Conservation (phyloP, 495 filamentous ascomycete genomes). For the Trichoderma erinaceum region DNA sequence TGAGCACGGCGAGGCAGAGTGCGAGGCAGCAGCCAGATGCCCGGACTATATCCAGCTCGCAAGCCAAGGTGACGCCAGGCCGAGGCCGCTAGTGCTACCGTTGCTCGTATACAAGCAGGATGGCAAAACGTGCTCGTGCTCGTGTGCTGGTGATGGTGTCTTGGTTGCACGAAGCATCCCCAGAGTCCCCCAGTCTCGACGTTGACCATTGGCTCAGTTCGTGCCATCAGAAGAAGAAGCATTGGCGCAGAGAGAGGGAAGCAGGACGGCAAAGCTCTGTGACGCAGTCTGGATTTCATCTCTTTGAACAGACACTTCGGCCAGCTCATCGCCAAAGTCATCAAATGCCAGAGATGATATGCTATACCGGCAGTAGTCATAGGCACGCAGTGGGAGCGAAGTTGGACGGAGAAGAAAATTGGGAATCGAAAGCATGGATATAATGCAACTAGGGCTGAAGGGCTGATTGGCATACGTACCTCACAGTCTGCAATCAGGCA, state of each 20-base stretch:
- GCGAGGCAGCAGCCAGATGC: not conserved
- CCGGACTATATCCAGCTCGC: not conserved
- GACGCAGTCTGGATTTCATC: not conserved
- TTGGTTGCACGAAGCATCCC: not conserved
- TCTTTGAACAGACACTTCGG: not conserved
- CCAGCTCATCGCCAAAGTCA: too few relatives aligned
- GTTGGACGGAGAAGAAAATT: not conserved
- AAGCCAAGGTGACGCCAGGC: not conserved
- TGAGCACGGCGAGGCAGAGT: constrained; percentile 3
- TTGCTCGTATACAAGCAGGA: not conserved
- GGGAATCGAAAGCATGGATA: not conserved
- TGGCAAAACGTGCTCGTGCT: constrained; percentile 6
- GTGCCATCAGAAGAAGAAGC: not conserved
- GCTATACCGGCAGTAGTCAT: too few relatives aligned
- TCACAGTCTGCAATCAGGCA: not conserved
- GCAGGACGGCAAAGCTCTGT: not conserved
- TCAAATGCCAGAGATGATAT: too few relatives aligned
- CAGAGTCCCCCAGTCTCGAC: not conserved
- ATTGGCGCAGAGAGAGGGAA: not conserved
- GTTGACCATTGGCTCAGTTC: too few relatives aligned
- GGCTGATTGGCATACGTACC: not conserved
- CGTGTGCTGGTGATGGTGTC: not conserved
- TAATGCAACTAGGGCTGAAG: not conserved
- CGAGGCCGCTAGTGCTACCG: not conserved
- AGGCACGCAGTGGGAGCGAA: too few relatives aligned